Evolutionary conservation across 768 basidiomycete species (phyloP), one percentile per base, ranked within the genome.

Genomic region (Amanita muscaria): DNA sequence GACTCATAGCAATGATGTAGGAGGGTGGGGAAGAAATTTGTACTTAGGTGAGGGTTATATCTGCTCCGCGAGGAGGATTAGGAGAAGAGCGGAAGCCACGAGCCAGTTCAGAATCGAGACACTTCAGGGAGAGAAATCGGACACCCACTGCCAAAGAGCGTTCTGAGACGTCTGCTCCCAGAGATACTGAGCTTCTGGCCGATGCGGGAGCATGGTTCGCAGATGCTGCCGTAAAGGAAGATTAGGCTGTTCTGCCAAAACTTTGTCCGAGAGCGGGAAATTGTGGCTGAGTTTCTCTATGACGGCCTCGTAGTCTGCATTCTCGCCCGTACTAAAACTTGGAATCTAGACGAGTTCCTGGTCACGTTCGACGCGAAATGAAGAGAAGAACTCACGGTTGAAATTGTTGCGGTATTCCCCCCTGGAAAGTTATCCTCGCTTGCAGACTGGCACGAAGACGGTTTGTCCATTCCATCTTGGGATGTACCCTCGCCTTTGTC

Each of bases 21-120:
- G 40, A 83, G 68, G 55, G 79, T 81, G 30, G 76, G 76, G 52
- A 80, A 74, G 63, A 79, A 80, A 0, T 76, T 77, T 50, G 75
- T 70, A 60, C 73, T 76, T 32, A 76, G 73, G 56, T 80, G 77
- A 31, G 80, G 77, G 54, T 80, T 82, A 64, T 77, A 77, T 63
- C 76, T n/a, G n/a, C n/a, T n/a, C n/a, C n/a, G n/a, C n/a, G n/a
- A n/a, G n/a, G n/a, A n/a, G n/a, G n/a, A n/a, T n/a, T 76, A 47
- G 14, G n/a, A 42, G 29, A 44, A 35, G 37, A 44, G 23, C 38
- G 24, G 24, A 44, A 39, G n/a, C 47, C 27, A 24, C 24, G 59
- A 71, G n/a, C 22, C 15, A 23, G 9, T 21, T 12, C 18, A 22
- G 1, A 35, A n/a, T 18, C 16, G 16, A 10, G 40, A 18, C 40